Conservation (phyloP, 805 yeast genomes). For the Ogataea nitratoaversa region DNA sequence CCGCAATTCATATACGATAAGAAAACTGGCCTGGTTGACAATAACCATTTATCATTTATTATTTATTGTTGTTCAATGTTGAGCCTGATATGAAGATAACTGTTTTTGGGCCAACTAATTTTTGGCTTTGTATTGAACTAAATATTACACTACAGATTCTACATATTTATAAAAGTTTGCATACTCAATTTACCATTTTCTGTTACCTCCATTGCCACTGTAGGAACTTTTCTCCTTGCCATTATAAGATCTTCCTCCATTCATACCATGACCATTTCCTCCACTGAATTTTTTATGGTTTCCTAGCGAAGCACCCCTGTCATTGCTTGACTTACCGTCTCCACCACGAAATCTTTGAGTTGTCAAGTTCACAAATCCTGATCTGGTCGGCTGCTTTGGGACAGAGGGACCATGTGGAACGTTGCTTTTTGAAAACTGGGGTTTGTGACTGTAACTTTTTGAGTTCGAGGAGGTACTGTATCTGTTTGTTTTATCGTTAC, state of each 20-base stretch:
- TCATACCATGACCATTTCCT: not conserved
- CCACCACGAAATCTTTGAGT: slow-evolving; percentile 2
- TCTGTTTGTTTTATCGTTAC: slow-evolving; percentile 5
- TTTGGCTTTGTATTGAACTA: slow-evolving; percentile 1
- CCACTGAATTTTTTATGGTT: too few relatives aligned
- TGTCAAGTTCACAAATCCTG: slow-evolving; percentile 13
- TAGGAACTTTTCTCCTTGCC: not conserved
- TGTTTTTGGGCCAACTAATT: too few relatives aligned
- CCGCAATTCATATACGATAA: too few relatives aligned
- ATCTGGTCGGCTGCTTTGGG: slow-evolving; percentile 8
- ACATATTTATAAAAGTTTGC: not conserved
- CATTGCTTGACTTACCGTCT: not conserved
- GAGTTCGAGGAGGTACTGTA: slow-evolving; percentile 9
- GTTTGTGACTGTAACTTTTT: slow-evolving; percentile 1
- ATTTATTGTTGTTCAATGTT: too few relatives aligned
- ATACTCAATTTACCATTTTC: not conserved
- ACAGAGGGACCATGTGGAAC: slow-evolving; percentile 1
- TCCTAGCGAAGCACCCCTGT: too few relatives aligned
- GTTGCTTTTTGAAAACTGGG: slow-evolving; percentile 2
- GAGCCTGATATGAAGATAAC: too few relatives aligned
- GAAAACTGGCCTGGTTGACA: too few relatives aligned
- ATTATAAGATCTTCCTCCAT: not conserved
- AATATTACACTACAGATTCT: too few relatives aligned
- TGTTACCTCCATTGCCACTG: not conserved
- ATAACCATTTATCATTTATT: too few relatives aligned